Percentiles rank a stretch among this genome's conserved stretches.
Conservation (phyloP, 768 basidiomycete genomes). For the button mushroom (Agaricus bisporus) region DNA sequence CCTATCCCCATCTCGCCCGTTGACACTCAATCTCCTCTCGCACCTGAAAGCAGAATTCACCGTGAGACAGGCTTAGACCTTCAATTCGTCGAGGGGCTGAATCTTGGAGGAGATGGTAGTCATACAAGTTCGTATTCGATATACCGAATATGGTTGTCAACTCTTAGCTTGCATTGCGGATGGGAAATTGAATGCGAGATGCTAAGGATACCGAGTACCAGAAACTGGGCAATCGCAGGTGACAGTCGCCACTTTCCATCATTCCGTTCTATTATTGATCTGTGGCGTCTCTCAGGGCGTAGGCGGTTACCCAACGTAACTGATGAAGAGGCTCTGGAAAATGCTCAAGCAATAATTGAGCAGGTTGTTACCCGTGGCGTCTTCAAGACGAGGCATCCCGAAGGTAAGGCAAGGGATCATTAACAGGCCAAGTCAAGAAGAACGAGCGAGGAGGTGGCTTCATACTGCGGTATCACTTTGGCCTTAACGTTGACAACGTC, state of each 20-base stretch:
- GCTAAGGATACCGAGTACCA: conserved; percentile 86
- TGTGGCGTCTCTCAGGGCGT: conserved; percentile 19
- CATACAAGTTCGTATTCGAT: conserved; percentile 67
- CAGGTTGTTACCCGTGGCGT: conserved; percentile 54
- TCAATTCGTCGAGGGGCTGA: conserved; percentile 34
- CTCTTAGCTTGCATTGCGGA: conserved; percentile 64
- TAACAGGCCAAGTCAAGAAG: conserved; percentile 1
- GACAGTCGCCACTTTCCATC: conserved; percentile 18
- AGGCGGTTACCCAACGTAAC: conserved; percentile 2
- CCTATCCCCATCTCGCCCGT: conserved; percentile 14
- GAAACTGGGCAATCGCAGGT: conserved; percentile 93
- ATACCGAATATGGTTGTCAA: conserved; percentile 86
- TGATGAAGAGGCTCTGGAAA: conserved; percentile 27
- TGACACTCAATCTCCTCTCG: neutral
- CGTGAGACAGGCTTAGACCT: conserved; percentile 4
- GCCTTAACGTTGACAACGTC: no score
- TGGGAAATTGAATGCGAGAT: conserved; percentile 86
- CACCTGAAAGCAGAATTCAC: neutral
- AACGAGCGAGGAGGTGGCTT: no score
- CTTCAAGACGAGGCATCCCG: conserved; percentile 69
- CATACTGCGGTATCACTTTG: no score
- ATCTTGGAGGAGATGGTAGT: conserved; percentile 57
- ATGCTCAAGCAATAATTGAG: conserved; percentile 47
- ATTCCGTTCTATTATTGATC: neutral
- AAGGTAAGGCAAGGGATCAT: conserved; percentile 52